Evolutionary conservation across 768 basidiomycete genomes (phyloP).

Genomic region (Mycena vitilis): DNA sequence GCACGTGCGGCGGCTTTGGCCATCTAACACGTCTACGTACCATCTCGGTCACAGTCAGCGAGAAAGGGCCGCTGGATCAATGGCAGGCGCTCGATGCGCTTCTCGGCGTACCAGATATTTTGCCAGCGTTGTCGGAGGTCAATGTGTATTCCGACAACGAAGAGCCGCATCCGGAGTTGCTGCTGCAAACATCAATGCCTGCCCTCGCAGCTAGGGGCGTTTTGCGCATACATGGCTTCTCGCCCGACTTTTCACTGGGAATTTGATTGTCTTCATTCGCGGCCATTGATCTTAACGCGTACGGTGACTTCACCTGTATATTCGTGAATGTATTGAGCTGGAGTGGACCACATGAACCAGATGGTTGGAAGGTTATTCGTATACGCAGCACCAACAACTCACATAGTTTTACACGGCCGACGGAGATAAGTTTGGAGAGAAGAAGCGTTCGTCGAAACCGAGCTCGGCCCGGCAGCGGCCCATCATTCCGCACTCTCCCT

Average conservation of each 20-base stretch:
- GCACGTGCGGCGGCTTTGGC: conserved; percentile 5
- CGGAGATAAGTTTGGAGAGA: no score
- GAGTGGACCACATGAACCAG: no score
- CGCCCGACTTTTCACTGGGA: not conserved
- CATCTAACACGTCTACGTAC: conserved; percentile 11
- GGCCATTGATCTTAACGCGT: no score
- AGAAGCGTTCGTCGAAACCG: no score
- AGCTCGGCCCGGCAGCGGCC: no score
- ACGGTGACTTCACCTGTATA: no score
- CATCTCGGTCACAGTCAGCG: conserved; percentile 21
- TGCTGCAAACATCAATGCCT: not conserved
- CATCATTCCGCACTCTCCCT: no score
- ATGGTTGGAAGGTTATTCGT: no score
- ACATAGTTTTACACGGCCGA: no score
- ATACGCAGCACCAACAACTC: no score
- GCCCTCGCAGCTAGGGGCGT: conserved; percentile 6
- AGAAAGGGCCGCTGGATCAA: conserved; percentile 3
- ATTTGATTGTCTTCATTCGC: no score
- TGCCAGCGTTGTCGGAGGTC: conserved; percentile 17
- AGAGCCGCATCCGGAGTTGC: conserved; percentile 4
- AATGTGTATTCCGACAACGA: conserved; percentile 13
- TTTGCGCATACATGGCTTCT: conserved; percentile 5
- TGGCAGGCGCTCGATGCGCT: conserved; percentile 27
- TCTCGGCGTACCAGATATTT: conserved; percentile 4
- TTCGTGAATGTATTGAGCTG: no score